Base-by-base conservation (phyloP, 1,284 basidiomycete genomes). In the Fistulina hepatica region DNA sequence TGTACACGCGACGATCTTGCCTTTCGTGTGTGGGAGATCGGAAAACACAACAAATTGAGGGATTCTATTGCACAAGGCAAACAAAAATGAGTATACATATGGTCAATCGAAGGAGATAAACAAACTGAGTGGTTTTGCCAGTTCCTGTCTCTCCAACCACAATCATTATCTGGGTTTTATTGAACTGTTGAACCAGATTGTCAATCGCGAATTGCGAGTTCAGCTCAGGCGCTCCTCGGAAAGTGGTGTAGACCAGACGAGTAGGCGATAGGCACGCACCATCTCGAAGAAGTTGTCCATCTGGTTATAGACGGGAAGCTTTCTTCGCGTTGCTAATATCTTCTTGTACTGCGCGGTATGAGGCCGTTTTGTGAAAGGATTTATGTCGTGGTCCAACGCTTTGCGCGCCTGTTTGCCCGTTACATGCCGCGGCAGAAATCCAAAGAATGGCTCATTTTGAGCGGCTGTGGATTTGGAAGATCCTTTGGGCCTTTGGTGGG, bases 141-240 rank as follows among this genome's bases (percentile, higher is more conserved):
- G 91, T 95, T 23, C 94, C 95, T 0, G 94, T 98, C 62, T 98
- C 94, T 37, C 93, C 94, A 12, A 98, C 68, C 17, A 98, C 71
- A 36, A 98, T 79, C 2, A 86, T 84, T 3, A 95, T 90, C 55
- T 95, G 86, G 57, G 94, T 78, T 32, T 73, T 63, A 22, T 37
- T 41, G 28, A 47, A 47, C 46, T 47, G 30, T 36, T n/a, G n/a
- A n/a, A 31, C 19, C 10, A 31, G 28, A n/a, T n/a, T n/a, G n/a
- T n/a, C n/a, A n/a, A 6, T 8, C 10, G 15, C 28, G 15, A 3
- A 31, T 10, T 31, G 28, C 28, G 10, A 3, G 28, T 19, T n/a
- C n/a, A n/a, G n/a, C n/a, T n/a, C n/a, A n/a, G n/a, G n/a, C n/a
- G n/a, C 15, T 31, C 28, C n/a, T n/a, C 19, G 25, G 25, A 31